Evolutionary conservation across 345 rosid genomes (phyloP).

Genomic region (Litchi chinensis): DNA sequence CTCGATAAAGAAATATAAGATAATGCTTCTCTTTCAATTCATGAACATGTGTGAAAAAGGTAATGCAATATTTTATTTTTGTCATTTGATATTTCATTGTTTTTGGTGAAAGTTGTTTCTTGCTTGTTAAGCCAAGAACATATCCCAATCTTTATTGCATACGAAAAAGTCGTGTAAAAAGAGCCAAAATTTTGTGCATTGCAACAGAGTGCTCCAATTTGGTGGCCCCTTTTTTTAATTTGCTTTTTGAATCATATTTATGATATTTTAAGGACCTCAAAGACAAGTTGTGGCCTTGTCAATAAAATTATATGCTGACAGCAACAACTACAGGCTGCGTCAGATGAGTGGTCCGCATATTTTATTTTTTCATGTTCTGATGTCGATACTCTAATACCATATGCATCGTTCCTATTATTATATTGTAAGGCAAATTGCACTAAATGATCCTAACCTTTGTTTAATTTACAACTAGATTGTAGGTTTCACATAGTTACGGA

Average conservation of each 20-base stretch:
- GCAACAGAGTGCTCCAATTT: not conserved
- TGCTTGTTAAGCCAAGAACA: constrained; percentile 7
- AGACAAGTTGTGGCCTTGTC: not conserved
- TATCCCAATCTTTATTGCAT: not conserved
- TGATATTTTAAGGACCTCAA: constrained; percentile 2
- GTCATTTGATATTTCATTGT: not conserved
- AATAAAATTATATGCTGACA: not conserved
- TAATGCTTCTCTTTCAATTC: not conserved
- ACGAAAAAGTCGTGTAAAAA: not conserved
- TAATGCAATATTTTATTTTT: not conserved
- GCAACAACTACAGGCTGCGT: not conserved
- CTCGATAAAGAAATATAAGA: too few relatives aligned
- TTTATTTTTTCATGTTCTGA: constrained; percentile 7
- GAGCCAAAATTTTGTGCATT: not conserved
- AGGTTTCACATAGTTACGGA: too few relatives aligned
- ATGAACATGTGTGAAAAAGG: constrained; percentile 11
- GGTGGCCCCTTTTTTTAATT: too few relatives aligned
- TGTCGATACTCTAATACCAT: not conserved
- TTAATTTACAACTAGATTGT: too few relatives aligned
- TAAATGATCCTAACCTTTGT: too few relatives aligned
- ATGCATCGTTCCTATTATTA: not conserved
- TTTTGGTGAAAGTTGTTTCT: constrained; percentile 4
- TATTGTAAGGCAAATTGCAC: not conserved
- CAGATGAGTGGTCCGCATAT: constrained; percentile 25
- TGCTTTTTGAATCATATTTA: not conserved